These are phyloP conservation scores for Blastomyces gilchristii DNA, from an alignment of 2,329 filamentous ascomycete genomes.

Conservation along the genomic window DNA sequence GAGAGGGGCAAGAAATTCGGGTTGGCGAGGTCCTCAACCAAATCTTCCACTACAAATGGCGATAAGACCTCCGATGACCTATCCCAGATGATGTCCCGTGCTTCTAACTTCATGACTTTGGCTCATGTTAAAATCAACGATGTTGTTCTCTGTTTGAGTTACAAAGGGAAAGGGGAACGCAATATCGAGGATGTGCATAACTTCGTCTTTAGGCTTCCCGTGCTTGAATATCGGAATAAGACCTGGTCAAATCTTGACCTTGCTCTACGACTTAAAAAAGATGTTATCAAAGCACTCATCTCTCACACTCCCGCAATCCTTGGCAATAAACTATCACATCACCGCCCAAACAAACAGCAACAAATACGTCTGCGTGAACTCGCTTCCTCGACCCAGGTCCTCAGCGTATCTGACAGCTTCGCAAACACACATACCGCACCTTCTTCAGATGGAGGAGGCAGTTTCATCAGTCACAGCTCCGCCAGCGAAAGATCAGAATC, in stretches of 20 bases:
- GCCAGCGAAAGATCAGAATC: constrained; percentile 31
- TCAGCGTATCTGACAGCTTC: constrained; percentile 32
- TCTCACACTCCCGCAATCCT: constrained; percentile 94
- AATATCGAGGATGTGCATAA: constrained; percentile 96
- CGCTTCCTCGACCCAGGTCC: constrained; percentile 63
- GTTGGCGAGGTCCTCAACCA: constrained; percentile 36
- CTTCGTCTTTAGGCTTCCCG: constrained; percentile 90
- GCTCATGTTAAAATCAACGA: constrained; percentile 91
- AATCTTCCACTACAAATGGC: constrained; percentile 33
- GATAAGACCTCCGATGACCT: constrained; percentile 72
- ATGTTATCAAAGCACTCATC: constrained; percentile 85
- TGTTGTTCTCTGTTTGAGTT: constrained; percentile 88
- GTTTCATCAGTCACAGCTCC: constrained; percentile 30
- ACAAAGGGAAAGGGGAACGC: constrained; percentile 90
- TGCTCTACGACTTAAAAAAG: constrained; percentile 83
- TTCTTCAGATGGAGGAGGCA: constrained; percentile 23
- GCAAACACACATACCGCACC: constrained; percentile 5
- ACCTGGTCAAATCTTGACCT: constrained; percentile 98
- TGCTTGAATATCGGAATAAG: constrained; percentile 94
- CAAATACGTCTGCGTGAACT: constrained; percentile 71
- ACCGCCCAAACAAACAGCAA: constrained; percentile 70
- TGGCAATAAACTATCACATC: constrained; percentile 89
- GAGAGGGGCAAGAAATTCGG: constrained; percentile 42
- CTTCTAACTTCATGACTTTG: constrained; percentile 95
- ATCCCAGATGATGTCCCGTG: constrained; percentile 90